These are phyloP conservation scores for Globisporangium viniferum DNA, from an alignment of 352 stramenopile genomes.

Conservation along the genomic window DNA sequence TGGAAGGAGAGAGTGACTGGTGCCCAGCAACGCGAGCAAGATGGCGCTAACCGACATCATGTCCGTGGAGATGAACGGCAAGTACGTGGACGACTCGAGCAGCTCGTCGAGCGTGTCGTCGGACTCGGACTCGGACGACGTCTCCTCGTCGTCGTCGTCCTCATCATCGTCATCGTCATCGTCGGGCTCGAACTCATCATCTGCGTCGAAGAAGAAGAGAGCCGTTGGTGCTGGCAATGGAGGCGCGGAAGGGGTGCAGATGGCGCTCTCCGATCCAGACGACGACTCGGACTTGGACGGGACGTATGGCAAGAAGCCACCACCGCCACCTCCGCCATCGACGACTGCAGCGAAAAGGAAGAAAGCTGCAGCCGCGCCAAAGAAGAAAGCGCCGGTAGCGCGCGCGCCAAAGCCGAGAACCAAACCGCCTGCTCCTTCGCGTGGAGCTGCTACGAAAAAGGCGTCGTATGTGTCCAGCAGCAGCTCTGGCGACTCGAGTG, in stretches of 20 bases:
- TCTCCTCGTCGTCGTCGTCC: constrained; percentile 41
- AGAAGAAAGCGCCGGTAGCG: constrained; percentile 16
- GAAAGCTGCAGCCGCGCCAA: constrained; percentile 10
- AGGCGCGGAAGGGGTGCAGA: constrained; percentile 3
- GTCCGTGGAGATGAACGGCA: constrained; percentile 65
- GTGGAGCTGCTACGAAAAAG: constrained; percentile 25
- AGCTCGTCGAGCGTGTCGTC: constrained; percentile 76
- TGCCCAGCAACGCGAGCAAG: background rate
- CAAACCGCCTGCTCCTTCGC: constrained; percentile 28
- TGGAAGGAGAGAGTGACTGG: background rate
- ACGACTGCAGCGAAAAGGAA: constrained; percentile 13
- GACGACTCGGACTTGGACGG: constrained; percentile 31
- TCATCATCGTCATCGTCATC: constrained; percentile 38
- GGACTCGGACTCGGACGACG: constrained; percentile 53
- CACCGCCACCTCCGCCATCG: constrained; percentile 18
- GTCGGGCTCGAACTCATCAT: constrained; percentile 21
- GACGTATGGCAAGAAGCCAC: constrained; percentile 22
- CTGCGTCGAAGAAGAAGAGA: constrained; percentile 9
- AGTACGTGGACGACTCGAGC: constrained; percentile 73
- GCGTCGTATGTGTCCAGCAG: constrained; percentile 40
- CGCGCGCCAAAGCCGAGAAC: constrained; percentile 17
- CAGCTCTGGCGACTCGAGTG: constrained; percentile 35
- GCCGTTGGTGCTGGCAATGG: background rate
- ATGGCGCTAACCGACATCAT: constrained; percentile 79
- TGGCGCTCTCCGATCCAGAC: constrained; percentile 24